Evolutionary conservation across 2,329 filamentous ascomycete species (phyloP).

Genomic region (Diaporthe sp.): DNA sequence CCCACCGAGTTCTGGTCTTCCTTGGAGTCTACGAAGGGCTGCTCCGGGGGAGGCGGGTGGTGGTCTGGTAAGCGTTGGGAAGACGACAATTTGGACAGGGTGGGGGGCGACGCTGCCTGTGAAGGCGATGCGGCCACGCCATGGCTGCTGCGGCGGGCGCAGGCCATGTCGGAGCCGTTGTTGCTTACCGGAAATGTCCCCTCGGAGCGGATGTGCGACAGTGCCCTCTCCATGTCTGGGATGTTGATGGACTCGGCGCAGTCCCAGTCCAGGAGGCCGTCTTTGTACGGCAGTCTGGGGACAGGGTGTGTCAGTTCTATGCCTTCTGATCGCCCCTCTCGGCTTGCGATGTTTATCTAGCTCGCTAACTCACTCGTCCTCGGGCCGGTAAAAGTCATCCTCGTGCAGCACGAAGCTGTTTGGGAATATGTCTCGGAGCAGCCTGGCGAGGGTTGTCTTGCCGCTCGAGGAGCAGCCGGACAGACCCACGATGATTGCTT

Average conservation of each 20-base stretch:
- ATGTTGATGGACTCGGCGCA: constrained; percentile 85
- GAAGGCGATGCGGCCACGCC: constrained; percentile 42
- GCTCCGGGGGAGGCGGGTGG: constrained; percentile 40
- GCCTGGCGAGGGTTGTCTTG: constrained; percentile 91
- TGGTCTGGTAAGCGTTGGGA: constrained; percentile 42
- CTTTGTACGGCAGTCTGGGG: constrained; percentile 66
- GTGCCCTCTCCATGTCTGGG: constrained; percentile 73
- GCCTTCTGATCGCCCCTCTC: too few relatives aligned
- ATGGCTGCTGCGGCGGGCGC: constrained; percentile 48
- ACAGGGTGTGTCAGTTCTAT: constrained; percentile 28
- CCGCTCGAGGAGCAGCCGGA: constrained; percentile 93
- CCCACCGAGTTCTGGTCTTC: constrained; percentile 76
- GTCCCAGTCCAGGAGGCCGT: constrained; percentile 89
- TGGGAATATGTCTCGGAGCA: constrained; percentile 86
- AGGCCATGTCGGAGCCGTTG: constrained; percentile 48
- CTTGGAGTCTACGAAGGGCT: constrained; percentile 67
- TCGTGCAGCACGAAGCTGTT: constrained; percentile 88
- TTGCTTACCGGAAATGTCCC: constrained; percentile 74
- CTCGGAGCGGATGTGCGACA: constrained; percentile 78
- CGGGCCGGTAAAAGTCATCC: constrained; percentile 94
- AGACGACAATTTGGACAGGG: constrained; percentile 50
- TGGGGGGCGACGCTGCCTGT: constrained; percentile 5
- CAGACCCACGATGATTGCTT: constrained; percentile 80
- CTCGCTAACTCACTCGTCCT: constrained; percentile 71
- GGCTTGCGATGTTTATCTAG: not conserved